Conservation (phyloP, 1,139 yeast species). For the Saccharomyces pastorianus region DNA sequence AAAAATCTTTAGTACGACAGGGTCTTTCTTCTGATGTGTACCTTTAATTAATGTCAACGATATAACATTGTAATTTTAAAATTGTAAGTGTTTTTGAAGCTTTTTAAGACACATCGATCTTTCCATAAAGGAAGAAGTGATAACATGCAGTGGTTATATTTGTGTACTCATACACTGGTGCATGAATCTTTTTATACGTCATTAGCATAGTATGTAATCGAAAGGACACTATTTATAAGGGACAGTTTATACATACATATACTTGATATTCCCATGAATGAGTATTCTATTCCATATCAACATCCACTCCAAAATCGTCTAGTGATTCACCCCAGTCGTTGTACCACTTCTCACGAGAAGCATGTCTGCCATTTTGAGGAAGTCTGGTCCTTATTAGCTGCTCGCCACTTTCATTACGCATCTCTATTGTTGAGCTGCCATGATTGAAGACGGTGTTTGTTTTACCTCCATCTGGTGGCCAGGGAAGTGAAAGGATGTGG, state of each 20-base stretch:
- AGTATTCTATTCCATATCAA: slow-evolving; percentile 45
- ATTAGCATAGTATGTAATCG: neutral
- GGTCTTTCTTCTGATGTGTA: neutral
- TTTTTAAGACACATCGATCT: neutral
- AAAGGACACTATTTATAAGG: neutral
- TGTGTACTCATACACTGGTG: neutral
- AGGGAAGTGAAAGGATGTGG: slow-evolving; percentile 52
- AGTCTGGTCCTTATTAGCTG: slow-evolving; percentile 26
- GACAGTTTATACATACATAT: neutral
- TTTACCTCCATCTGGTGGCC: slow-evolving; percentile 81
- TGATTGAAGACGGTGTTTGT: slow-evolving; percentile 5
- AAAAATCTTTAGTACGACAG: too few species aligned
- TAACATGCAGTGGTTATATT: neutral
- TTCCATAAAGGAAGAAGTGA: neutral
- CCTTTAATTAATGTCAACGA: neutral
- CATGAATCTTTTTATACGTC: neutral
- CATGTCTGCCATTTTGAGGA: slow-evolving; percentile 24
- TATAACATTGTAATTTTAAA: neutral
- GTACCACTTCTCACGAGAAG: slow-evolving; percentile 49
- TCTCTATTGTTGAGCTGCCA: slow-evolving; percentile 11
- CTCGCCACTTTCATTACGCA: slow-evolving; percentile 24
- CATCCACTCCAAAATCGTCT: slow-evolving; percentile 81
- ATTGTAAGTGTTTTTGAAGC: neutral
- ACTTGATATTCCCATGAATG: neutral
- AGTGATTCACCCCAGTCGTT: slow-evolving; percentile 77